These are phyloP conservation scores for Puccinia hordei DNA, from an alignment of 1,284 basidiomycete species.

Conservation along the genomic window DNA sequence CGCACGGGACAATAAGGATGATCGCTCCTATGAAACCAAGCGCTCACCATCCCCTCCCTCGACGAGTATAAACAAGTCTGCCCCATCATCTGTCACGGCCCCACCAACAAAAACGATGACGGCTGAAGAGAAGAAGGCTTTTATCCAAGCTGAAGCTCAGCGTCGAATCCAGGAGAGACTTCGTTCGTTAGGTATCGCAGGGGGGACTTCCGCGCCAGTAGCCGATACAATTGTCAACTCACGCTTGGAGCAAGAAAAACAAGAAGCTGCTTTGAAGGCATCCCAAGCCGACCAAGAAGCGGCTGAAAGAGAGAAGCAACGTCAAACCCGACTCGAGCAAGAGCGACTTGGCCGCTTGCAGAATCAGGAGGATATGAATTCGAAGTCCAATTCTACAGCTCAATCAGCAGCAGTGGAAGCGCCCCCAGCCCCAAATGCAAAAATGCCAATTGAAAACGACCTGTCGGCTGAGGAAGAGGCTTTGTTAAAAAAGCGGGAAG, in stretches of 20 bases:
- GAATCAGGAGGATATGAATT: constrained; percentile 54
- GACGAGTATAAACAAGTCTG: constrained; percentile 60
- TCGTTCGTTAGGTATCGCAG: constrained; percentile 76
- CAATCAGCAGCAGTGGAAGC: constrained; percentile 6
- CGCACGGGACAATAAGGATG: constrained; percentile 56
- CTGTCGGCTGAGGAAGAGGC: constrained; percentile 73
- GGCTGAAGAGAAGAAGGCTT: constrained; percentile 78
- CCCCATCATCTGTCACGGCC: constrained; percentile 64
- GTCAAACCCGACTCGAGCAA: constrained; percentile 65
- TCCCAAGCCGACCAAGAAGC: constrained; percentile 70
- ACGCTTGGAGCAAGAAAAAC: constrained; percentile 57
- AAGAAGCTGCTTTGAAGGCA: constrained; percentile 58
- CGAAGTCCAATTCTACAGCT: constrained; percentile 70
- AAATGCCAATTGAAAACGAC: constrained; percentile 49
- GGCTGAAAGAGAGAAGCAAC: constrained; percentile 67
- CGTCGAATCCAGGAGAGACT: constrained; percentile 82
- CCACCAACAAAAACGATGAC: constrained; percentile 74
- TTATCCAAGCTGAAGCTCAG: constrained; percentile 78
- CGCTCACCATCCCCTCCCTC: constrained; percentile 56
- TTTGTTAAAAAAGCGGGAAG: constrained; percentile 69
- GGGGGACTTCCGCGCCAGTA: constrained; percentile 64
- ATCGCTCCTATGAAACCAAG: constrained; percentile 45
- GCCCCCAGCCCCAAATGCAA: constrained; percentile 49
- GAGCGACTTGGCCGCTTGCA: constrained; percentile 63
- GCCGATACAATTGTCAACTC: constrained; percentile 55